Percentiles rank a stretch among this genome's conserved stretches.
These are phyloP conservation scores for Picochlorum sp. DNA, from an alignment of 139 green algal genomes.

Conservation along the genomic window DNA sequence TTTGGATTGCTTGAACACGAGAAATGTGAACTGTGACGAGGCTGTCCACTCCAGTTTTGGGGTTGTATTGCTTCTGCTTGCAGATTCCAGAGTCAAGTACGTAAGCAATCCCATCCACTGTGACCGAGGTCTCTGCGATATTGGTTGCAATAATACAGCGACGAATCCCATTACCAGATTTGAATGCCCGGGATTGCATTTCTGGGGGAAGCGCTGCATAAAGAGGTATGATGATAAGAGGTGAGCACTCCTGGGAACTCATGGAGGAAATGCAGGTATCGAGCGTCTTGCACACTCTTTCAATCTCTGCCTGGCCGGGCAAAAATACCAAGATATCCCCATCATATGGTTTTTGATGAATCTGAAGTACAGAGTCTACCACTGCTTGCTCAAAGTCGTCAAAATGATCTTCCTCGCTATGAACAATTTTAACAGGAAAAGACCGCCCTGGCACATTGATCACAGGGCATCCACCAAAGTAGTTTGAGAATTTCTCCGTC, in stretches of 20 bases:
- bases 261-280: constrained; percentile 43
- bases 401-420: constrained; percentile 67
- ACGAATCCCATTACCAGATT: constrained; percentile 50
- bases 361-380: constrained; percentile 61
- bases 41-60: constrained; percentile 72
- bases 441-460: constrained; percentile 67
- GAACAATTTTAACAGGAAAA: constrained; percentile 76
- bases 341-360: constrained; percentile 56
- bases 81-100: constrained; percentile 82
- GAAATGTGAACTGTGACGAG: constrained; percentile 77
- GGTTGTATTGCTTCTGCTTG: constrained; percentile 90
- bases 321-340: constrained; percentile 93
- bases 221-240: constrained; percentile 80
- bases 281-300: constrained; percentile 59
- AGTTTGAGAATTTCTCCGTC: constrained; percentile 75
- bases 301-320: constrained; percentile 89
- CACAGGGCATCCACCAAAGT: constrained; percentile 73
- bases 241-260: constrained; percentile 38
- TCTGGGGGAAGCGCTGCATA: constrained; percentile 85
- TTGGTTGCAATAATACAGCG: constrained; percentile 92
- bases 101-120: constrained; percentile 79
- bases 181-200: constrained; percentile 78
- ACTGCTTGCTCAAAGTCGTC: constrained; percentile 70
- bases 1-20: constrained; percentile 67
- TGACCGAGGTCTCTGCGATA: constrained; percentile 93